Evolutionary conservation across 2,329 filamentous ascomycete genomes (phyloP).

Genomic region (Catunica adiposa): DNA sequence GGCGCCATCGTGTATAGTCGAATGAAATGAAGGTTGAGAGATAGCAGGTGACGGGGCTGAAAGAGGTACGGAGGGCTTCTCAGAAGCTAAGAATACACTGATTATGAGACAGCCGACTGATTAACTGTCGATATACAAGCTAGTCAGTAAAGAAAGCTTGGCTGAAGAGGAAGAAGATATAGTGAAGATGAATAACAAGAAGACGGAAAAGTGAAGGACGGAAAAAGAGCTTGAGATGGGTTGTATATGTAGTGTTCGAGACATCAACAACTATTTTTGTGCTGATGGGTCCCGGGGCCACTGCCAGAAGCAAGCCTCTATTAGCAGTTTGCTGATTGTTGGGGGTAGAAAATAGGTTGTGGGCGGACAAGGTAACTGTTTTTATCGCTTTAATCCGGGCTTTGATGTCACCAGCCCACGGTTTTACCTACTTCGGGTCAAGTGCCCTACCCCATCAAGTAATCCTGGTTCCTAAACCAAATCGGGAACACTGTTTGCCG

Average conservation of each 20-base stretch:
- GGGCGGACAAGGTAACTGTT: too few species aligned
- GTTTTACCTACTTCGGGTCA: too few species aligned
- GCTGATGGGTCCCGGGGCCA: background rate
- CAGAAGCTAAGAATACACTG: background rate
- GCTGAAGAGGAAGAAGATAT: constrained; percentile 1
- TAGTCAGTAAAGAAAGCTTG: background rate
- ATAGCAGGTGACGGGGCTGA: background rate
- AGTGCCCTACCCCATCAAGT: too few species aligned
- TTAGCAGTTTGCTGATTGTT: too few species aligned
- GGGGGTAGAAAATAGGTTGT: too few species aligned
- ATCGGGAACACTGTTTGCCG: too few species aligned
- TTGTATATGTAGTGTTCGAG: background rate
- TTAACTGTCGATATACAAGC: background rate
- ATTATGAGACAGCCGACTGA: background rate
- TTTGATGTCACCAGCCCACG: too few species aligned
- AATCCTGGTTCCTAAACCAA: too few species aligned
- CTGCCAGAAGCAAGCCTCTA: too few species aligned
- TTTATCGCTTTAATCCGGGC: too few species aligned
- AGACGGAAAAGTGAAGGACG: background rate
- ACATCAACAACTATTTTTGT: background rate
- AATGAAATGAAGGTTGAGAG: background rate
- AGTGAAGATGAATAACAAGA: background rate
- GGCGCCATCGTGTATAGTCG: constrained; percentile 21
- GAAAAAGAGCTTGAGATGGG: background rate
- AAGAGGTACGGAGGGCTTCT: background rate